Conservation (phyloP, 768 basidiomycete genomes). For the Epithele typhae region DNA sequence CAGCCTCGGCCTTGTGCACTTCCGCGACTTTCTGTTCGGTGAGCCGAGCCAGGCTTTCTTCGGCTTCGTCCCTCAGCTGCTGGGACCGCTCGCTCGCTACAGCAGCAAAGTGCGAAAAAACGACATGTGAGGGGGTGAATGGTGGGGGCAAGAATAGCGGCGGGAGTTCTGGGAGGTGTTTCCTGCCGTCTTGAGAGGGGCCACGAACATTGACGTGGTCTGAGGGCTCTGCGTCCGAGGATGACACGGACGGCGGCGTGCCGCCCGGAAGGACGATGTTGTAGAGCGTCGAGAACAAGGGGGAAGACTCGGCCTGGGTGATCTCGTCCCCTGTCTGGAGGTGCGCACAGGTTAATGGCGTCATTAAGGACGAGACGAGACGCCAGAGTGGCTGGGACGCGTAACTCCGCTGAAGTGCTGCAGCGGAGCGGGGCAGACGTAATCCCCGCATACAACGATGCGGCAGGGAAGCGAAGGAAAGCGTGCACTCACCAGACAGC, state of each 20-base stretch:
- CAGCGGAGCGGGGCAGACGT: background rate
- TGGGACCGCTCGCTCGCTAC: constrained; percentile 54
- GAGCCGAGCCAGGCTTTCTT: constrained; percentile 51
- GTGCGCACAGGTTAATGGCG: constrained; percentile 1
- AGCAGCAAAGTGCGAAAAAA: constrained; percentile 60
- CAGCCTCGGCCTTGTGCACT: constrained; percentile 50
- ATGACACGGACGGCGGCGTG: constrained; percentile 3
- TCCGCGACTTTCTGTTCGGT: constrained; percentile 51
- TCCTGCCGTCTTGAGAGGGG: constrained; percentile 26
- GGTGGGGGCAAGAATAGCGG: constrained; percentile 72
- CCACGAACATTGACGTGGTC: constrained; percentile 8
- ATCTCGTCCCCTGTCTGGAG: constrained; percentile 24
- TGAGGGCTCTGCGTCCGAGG: constrained; percentile 2
- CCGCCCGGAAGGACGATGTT: constrained; percentile 23
- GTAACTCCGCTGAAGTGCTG: constrained; percentile 2
- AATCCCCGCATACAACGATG: background rate
- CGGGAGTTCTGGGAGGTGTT: constrained; percentile 44
- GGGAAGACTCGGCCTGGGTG: constrained; percentile 20
- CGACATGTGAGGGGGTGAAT: constrained; percentile 70
- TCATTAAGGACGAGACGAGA: background rate
- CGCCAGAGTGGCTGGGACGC: constrained; percentile 3
- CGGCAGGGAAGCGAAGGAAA: background rate
- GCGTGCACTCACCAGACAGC: constrained; percentile 58
- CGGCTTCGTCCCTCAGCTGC: constrained; percentile 49
- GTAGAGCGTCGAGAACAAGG: constrained; percentile 33